These are phyloP conservation scores for Euphorbia lathyris DNA, from an alignment of 345 rosid genomes.

Conservation along the genomic window DNA sequence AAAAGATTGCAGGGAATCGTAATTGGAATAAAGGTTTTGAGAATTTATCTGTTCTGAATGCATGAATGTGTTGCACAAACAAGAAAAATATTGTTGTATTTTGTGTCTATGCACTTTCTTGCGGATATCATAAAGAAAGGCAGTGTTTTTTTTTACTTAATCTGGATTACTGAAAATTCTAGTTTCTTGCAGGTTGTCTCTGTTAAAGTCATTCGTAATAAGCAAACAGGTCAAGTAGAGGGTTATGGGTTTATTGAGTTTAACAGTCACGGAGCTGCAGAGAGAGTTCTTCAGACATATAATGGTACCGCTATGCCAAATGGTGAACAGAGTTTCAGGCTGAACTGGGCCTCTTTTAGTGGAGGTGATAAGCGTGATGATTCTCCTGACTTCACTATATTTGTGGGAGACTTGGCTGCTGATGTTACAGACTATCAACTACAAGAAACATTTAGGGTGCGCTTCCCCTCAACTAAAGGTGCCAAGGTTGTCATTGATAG, in stretches of 20 bases:
- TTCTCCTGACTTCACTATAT: constrained; percentile 66
- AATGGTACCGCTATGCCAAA: constrained; percentile 72
- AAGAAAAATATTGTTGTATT: no score
- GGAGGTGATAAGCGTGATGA: constrained; percentile 84
- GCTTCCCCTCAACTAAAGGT: constrained; percentile 68
- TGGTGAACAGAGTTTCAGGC: constrained; percentile 65
- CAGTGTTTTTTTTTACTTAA: neutral
- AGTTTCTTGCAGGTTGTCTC: constrained; percentile 41
- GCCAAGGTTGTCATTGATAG: constrained; percentile 94
- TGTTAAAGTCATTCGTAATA: constrained; percentile 78
- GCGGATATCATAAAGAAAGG: neutral
- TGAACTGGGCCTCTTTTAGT: constrained; percentile 80
- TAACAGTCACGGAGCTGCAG: constrained; percentile 65
- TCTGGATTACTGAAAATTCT: constrained; percentile 3
- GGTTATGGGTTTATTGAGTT: constrained; percentile 89
- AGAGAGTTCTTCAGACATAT: constrained; percentile 64
- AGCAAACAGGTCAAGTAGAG: constrained; percentile 66
- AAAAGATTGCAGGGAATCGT: no score
- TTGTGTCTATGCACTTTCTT: neutral
- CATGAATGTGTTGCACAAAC: no score
- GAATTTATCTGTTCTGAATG: no score
- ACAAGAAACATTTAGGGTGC: constrained; percentile 75
- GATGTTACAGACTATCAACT: constrained; percentile 86
- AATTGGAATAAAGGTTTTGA: no score
- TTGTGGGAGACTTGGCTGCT: constrained; percentile 92